Evolutionary conservation across 2,329 filamentous ascomycete species (phyloP), one percentile per base, ranked within the genome.

Genomic region (Fusarium guadeloupense): DNA sequence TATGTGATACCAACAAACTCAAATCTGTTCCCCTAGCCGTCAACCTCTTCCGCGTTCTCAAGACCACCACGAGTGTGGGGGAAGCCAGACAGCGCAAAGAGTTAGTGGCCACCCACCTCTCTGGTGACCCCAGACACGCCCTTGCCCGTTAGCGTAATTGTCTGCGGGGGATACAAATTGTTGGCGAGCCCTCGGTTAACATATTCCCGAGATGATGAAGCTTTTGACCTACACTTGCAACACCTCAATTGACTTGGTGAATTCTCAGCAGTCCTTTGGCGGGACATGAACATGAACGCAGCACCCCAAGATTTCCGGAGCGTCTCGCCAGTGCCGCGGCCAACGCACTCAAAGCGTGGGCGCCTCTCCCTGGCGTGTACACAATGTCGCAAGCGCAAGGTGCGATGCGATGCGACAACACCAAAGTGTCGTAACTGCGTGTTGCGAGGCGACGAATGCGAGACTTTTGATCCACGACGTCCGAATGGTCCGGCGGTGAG

Each of bases 381-480:
- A 4, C 54, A 57, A 25, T 67, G 64, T 21, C 64, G 64, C 45
- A 67, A 56, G 35, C 64, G 64, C 21, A 67, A 67, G 40, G 64
- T 67, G 12, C 54, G 64, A 50, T 67, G 64, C 37, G 64, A 67
- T 12, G 64, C 64, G n/a, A 51, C 62, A 37, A 67, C 57, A 16
- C 64, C 64, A 12, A 65, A 67, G 31, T 67, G 64, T 23, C 64
- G 57, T n/a, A 67, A 67, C 31, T 67, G 64, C 21, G 64, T 65
- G 8, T 26, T 67, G 4, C 61, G 64, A 21, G 64, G 64, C 13
- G 64, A 67, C 6, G 38, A 40, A 7, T 67, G 64, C 31, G 47
- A 62, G 17, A 67, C 64, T 4, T 67, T 64, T 6, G 64, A 67
- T 20, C 64, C 64, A 5, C 30, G 64, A 21, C 44, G 61, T 17